A percentile compares a stretch with the other conserved stretches of the same genome.
Evolutionary conservation across 495 filamentous ascomycete genomes (phyloP).

Genomic region (Immersiella caudata): DNA sequence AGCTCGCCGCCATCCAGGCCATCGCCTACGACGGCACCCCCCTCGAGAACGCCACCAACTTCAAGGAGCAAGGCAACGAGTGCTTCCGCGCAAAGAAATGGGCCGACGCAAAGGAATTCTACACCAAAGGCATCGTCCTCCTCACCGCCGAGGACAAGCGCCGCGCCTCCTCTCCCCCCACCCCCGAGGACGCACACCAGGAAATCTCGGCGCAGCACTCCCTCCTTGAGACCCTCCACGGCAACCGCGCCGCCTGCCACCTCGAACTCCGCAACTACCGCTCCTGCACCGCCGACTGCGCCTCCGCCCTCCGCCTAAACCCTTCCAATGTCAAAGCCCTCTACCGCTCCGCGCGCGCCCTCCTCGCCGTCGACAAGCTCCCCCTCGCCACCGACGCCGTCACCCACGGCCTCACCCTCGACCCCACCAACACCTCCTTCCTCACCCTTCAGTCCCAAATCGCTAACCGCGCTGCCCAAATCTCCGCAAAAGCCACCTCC

Average conservation of each 20-base stretch:
- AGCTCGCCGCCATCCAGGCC: conserved; percentile 83
- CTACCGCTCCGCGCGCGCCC: conserved; percentile 78
- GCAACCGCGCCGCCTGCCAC: conserved; percentile 87
- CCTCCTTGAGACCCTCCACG: conserved; percentile 73
- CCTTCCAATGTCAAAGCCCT: conserved; percentile 80
- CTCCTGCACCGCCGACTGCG: conserved; percentile 78
- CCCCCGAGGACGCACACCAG: conserved; percentile 44
- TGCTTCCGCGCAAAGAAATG: conserved; percentile 72
- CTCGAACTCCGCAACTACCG: conserved; percentile 75
- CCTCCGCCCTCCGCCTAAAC: conserved; percentile 76
- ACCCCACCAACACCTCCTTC: conserved; percentile 61
- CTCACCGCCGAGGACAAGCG: conserved; percentile 61
- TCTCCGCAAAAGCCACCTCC: conserved; percentile 40
- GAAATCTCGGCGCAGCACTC: conserved; percentile 61
- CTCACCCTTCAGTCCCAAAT: conserved; percentile 57
- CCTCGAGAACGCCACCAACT: conserved; percentile 74
- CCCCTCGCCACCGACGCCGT: conserved; percentile 77
- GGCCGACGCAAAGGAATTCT: conserved; percentile 87
- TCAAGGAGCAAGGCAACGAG: conserved; percentile 90
- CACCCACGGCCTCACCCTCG: conserved; percentile 67
- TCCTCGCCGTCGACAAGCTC: conserved; percentile 72
- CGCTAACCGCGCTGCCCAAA: conserved; percentile 44
- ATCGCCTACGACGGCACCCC: conserved; percentile 90
- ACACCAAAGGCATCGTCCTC: conserved; percentile 76
- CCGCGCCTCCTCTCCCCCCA: conserved; percentile 22